These are phyloP conservation scores for Rhinocladiella similis DNA, from an alignment of 2,329 filamentous ascomycete species.

Conservation along the genomic window DNA sequence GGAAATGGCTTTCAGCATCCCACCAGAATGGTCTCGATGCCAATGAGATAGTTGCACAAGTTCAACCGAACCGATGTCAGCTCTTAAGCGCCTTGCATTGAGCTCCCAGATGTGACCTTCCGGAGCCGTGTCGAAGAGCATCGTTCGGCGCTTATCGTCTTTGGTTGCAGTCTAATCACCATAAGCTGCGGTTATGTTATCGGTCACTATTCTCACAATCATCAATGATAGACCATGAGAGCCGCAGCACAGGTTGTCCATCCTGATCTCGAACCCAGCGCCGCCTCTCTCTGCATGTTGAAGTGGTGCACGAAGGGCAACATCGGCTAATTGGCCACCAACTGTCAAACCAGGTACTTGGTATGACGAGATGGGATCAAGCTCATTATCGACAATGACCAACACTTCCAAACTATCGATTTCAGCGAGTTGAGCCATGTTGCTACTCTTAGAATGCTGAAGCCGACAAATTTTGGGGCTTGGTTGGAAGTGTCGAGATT, in stretches of 20 bases:
- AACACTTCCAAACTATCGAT: conserved; percentile 51
- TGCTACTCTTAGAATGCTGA: conserved; percentile 23
- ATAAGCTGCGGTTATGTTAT: neutral
- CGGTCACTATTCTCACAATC: conserved; percentile 38
- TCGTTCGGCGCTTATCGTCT: conserved; percentile 44
- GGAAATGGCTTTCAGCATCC: conserved; percentile 50
- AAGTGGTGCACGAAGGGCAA: conserved; percentile 41
- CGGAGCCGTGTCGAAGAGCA: conserved; percentile 57
- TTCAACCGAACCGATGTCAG: conserved; percentile 47
- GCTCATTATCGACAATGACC: conserved; percentile 57
- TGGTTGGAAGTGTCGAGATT: conserved; percentile 26
- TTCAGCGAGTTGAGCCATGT: conserved; percentile 35
- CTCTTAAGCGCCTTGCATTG: conserved; percentile 48
- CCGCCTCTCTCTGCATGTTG: conserved; percentile 41
- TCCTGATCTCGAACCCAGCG: conserved; percentile 47
- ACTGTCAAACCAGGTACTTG: conserved; percentile 46
- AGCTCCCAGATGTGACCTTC: conserved; percentile 53
- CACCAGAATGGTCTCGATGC: conserved; percentile 59
- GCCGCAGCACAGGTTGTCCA: conserved; percentile 55
- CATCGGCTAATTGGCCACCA: conserved; percentile 43
- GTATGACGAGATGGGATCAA: conserved; percentile 53
- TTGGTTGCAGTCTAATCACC: conserved; percentile 47
- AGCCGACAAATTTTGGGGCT: neutral
- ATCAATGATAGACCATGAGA: conserved; percentile 57
- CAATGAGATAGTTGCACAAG: conserved; percentile 54